Evolutionary conservation across 768 basidiomycete genomes (phyloP), one percentile per base, ranked within the genome.

Genomic region (Russula abietina): DNA sequence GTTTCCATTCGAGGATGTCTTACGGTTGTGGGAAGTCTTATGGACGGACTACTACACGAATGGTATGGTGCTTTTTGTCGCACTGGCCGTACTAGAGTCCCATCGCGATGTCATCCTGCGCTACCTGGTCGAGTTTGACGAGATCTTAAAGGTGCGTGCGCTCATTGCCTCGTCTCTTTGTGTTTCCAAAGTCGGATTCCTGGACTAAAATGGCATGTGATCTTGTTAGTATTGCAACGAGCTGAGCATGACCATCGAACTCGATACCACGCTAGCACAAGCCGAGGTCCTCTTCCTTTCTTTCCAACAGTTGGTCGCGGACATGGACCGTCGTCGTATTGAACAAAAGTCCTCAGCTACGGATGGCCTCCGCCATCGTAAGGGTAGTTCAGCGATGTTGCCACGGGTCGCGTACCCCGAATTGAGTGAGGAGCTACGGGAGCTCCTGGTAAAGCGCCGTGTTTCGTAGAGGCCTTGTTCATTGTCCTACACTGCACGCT

Each of bases 251-350:
- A 92, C 93, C 56, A 96, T 99, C 68, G 97, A 98, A 72, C 83
- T 98, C n/a, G 89, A 97, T 72, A 85, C 88, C 0, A 96, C 97
- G 22, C 82, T 99, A 10, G 89, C 93, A 0, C 97, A 98, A 75
- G 97, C 96, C 11, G 97, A 99, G 74, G 94, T 98, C 17, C 81
- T 99, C 24, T 98, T 92, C 80, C 80, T 96, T 2, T 93, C 93
- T 1, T 98, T 97, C 77, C 78, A 86, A 14, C 88, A 91, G 69
- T 75, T 97, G 24, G 87, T 98, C 24, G 89, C 89, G 11, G 93
- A 96, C 72, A 84, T 96, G 68, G 93, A 97, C 72, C 83, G 89
- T 39, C 83, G 88, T 65, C 82, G 80, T 65, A 84, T 83, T 0
- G 91, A 92, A 65, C 81, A 81, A 52, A 55, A 57, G 16, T 59